Evolutionary conservation across 2,329 filamentous ascomycete species (phyloP).

Genomic region (Phialophora expanda): DNA sequence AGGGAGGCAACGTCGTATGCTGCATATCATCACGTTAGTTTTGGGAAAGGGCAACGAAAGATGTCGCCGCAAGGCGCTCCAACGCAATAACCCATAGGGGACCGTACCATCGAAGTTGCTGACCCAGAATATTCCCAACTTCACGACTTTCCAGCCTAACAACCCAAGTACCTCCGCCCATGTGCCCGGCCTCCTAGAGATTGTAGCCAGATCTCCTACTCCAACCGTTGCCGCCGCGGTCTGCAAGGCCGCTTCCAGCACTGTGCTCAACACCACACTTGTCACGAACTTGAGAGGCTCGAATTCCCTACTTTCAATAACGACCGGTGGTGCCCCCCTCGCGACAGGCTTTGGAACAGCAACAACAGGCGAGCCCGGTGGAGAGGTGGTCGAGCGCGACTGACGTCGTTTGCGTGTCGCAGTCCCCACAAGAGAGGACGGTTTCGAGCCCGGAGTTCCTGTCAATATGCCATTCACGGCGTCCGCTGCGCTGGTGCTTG

Average conservation of each 20-base stretch:
- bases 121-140: slow-evolving; percentile 75
- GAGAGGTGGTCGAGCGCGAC: slow-evolving; percentile 23
- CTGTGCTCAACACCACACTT: slow-evolving; percentile 60
- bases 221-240: slow-evolving; percentile 65
- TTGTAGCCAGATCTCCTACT: slow-evolving; percentile 67
- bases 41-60: neutral
- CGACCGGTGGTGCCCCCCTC: neutral
- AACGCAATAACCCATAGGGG: neutral
- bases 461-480: slow-evolving; percentile 17
- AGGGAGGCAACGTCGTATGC: slow-evolving; percentile 71
- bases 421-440: slow-evolving; percentile 14
- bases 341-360: slow-evolving; percentile 11
- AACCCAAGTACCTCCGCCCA: slow-evolving; percentile 65
- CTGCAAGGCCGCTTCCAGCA: slow-evolving; percentile 68
- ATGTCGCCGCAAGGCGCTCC: neutral
- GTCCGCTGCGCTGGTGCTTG: slow-evolving; percentile 22
- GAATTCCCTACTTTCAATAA: neutral
- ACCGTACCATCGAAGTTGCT: slow-evolving; percentile 67
- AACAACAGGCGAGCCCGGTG: slow-evolving; percentile 23
- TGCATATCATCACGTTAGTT: slow-evolving; percentile 32
- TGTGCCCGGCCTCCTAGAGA: slow-evolving; percentile 68
- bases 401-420: slow-evolving; percentile 23
- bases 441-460: slow-evolving; percentile 17
- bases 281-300: slow-evolving; percentile 51
- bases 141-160: slow-evolving; percentile 63